A percentile compares a stretch with the other conserved stretches of the same genome.
Conservation (phyloP, 2,329 filamentous ascomycete species). For the Fusarium pseudoanthophilum region DNA sequence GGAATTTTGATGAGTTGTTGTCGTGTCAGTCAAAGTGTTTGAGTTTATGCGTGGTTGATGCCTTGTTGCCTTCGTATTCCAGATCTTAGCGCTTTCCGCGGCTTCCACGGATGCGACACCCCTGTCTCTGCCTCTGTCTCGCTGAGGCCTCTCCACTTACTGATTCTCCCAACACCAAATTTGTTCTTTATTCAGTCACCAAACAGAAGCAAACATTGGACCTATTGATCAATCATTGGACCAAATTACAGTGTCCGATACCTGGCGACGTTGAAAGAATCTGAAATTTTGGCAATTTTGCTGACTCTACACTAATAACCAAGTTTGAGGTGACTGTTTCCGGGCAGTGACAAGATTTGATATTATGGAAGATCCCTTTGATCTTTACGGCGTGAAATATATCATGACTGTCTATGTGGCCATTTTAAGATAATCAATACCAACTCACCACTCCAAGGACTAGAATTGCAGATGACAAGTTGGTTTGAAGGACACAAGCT, state of each 20-base stretch:
- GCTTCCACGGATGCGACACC: not conserved
- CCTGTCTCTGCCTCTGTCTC: not conserved
- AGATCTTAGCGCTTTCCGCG: not conserved
- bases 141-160: not conserved
- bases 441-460: not conserved
- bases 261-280: too few relatives aligned
- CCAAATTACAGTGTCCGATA: too few relatives aligned
- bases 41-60: not conserved
- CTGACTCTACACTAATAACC: not conserved
- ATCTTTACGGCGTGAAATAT: not conserved
- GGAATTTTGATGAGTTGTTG: not conserved
- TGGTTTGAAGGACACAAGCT: not conserved
- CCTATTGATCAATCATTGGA: rapidly evolving
- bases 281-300: not conserved
- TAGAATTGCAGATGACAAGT: not conserved
- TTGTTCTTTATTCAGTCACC: too few relatives aligned
- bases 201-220: not conserved
- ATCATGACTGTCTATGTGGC: not conserved
- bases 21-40: not conserved
- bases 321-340: not conserved
- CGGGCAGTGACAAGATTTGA: not conserved
- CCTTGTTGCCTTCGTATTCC: slow-evolving; percentile 1
- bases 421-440: not conserved
- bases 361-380: rapidly evolving
- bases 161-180: not conserved